Conservation (phyloP, 371 early-diverging fungal species). For the Apophysomyces sp. region DNA sequence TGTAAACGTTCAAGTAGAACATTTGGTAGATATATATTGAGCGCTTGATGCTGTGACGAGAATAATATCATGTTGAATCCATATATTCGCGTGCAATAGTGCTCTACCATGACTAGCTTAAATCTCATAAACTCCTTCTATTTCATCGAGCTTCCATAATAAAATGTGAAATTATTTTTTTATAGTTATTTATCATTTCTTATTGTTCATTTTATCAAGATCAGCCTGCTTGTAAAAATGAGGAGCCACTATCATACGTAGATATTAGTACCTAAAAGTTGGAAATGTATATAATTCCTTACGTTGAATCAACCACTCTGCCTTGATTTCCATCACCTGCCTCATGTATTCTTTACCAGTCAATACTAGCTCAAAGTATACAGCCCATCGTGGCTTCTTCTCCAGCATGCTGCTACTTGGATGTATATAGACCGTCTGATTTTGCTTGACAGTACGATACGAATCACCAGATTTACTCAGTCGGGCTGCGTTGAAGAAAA, state of each 20-base stretch:
- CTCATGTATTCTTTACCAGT: slow-evolving; percentile 96
- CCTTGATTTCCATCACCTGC: slow-evolving; percentile 90
- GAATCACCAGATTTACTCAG: slow-evolving; percentile 83
- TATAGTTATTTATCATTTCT: neutral
- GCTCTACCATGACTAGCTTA: too few species aligned
- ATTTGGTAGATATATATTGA: too few species aligned
- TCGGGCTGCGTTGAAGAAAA: slow-evolving; percentile 92
- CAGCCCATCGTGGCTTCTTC: slow-evolving; percentile 76
- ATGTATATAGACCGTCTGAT: slow-evolving; percentile 92
- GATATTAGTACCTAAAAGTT: neutral
- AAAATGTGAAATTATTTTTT: too few species aligned
- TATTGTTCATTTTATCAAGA: slow-evolving; percentile 19
- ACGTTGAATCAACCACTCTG: slow-evolving; percentile 91
- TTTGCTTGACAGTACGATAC: slow-evolving; percentile 90
- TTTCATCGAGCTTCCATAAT: too few species aligned
- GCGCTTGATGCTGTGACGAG: too few species aligned
- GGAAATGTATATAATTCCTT: slow-evolving; percentile 7
- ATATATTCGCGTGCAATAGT: too few species aligned
- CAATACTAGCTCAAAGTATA: slow-evolving; percentile 93
- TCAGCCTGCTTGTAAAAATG: slow-evolving; percentile 89
- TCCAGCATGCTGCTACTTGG: slow-evolving; percentile 83
- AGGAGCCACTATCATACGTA: slow-evolving; percentile 66
- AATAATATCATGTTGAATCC: too few species aligned
- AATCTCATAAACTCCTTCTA: too few species aligned
- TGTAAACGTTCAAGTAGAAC: too few species aligned